phyloP scores from a whole-genome alignment of 2,329 filamentous ascomycete genomes.

The Orbilia blumenaviensis region DNA sequence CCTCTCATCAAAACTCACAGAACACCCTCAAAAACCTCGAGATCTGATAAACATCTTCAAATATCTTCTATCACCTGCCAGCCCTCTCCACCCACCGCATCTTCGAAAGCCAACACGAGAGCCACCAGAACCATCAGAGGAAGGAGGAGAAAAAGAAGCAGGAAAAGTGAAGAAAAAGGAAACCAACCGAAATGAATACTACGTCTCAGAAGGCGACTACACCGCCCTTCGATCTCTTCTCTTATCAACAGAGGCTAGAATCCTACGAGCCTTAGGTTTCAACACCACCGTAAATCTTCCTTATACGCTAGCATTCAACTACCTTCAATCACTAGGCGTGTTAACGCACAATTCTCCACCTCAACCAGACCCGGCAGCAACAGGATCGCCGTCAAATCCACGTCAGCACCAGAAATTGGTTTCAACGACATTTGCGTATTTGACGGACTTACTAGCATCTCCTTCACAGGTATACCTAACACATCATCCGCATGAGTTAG shows the following conservation, averaged over 20 bases:
- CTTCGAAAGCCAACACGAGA: no score
- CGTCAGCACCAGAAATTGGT: conserved; percentile 67
- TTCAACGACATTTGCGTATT: conserved; percentile 74
- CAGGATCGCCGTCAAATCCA: conserved; percentile 51
- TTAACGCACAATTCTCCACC: conserved; percentile 60
- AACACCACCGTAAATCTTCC: conserved; percentile 85
- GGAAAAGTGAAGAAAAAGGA: background rate
- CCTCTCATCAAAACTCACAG: conserved; percentile 78
- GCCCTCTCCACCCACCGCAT: conserved; percentile 63
- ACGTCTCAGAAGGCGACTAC: conserved; percentile 78
- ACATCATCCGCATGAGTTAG: conserved; percentile 85
- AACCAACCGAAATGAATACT: conserved; percentile 67
- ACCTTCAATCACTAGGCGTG: conserved; percentile 86
- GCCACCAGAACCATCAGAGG: no score
- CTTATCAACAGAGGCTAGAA: conserved; percentile 77
- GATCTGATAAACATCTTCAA: conserved; percentile 85
- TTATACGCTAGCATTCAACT: conserved; percentile 86
- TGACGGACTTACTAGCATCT: conserved; percentile 86
- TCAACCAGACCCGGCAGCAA: conserved; percentile 47
- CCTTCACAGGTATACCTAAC: conserved; percentile 91
- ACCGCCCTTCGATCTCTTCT: conserved; percentile 71
- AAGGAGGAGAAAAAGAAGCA: conserved; percentile 36
- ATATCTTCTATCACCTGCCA: conserved; percentile 75
- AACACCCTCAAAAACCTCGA: conserved; percentile 77
- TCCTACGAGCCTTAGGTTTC: conserved; percentile 80